Conservation (phyloP, 306 rosid genomes). For the Pyrus betulifolia region DNA sequence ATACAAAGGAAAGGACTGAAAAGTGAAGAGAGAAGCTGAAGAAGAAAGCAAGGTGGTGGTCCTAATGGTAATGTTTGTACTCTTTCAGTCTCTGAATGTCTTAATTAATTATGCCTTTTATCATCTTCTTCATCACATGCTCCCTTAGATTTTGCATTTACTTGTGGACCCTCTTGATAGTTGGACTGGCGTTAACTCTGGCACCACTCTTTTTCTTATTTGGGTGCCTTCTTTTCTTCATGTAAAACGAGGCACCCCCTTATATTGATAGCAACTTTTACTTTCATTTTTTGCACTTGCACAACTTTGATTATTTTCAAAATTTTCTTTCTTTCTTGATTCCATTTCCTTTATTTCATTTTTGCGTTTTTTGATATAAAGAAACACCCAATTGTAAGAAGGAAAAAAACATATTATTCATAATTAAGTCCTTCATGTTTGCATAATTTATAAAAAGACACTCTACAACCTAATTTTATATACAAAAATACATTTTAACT, state of each 20-base stretch:
- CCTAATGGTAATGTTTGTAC: constrained; percentile 28
- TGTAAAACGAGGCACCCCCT: neutral
- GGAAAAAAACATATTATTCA: neutral
- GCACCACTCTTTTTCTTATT: constrained; percentile 14
- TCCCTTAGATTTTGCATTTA: constrained; percentile 55
- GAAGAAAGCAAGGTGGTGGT: constrained; percentile 27
- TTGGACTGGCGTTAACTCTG: constrained; percentile 48
- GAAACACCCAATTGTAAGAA: neutral
- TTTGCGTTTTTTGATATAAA: neutral
- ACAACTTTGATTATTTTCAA: neutral
- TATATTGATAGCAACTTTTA: neutral
- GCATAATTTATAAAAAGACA: no score
- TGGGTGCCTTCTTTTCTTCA: neutral
- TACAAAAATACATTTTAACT: no score
- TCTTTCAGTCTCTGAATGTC: constrained; percentile 13
- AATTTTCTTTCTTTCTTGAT: neutral
- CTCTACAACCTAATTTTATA: no score
- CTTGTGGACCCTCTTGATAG: constrained; percentile 42
- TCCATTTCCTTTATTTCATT: neutral
- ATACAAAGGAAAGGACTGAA: neutral
- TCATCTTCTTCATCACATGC: constrained; percentile 50
- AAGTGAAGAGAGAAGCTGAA: neutral
- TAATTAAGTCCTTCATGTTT: no score
- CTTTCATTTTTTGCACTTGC: neutral
- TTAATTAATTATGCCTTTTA: constrained; percentile 32